Percentiles rank a stretch among this genome's conserved stretches.
phyloP scores from a whole-genome alignment of 805 yeast genomes.

The Saturnispora galanensis region DNA sequence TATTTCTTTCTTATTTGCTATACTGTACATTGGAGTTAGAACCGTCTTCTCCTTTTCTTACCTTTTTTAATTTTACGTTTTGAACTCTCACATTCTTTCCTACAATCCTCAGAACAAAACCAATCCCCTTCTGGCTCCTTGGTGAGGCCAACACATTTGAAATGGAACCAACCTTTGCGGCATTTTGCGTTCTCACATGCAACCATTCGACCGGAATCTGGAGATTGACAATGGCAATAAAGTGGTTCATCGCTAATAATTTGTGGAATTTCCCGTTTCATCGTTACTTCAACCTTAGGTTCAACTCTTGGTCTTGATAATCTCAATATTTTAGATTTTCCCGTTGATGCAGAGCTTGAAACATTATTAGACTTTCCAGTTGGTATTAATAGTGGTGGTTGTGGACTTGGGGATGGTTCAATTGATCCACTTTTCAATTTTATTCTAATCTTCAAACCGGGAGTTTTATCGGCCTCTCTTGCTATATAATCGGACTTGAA shows the following conservation, averaged over 20 bases:
- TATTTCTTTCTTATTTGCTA: neutral
- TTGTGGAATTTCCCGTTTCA: slow-evolving; percentile 11
- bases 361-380: too few relatives aligned
- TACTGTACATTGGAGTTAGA: neutral
- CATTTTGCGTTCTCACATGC: slow-evolving; percentile 92
- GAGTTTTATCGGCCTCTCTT: neutral
- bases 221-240: slow-evolving; percentile 46
- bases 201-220: slow-evolving; percentile 78
- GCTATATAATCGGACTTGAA: slow-evolving; percentile 16
- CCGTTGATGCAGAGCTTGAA: neutral
- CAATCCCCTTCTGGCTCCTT: slow-evolving; percentile 81
- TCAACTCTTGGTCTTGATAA: neutral
- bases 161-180: slow-evolving; percentile 86
- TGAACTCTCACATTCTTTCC: slow-evolving; percentile 5
- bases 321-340: neutral
- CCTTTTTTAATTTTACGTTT: slow-evolving; percentile 7
- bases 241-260: slow-evolving; percentile 11
- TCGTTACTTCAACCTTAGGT: neutral
- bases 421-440: neutral
- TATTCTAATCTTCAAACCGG: slow-evolving; percentile 3
- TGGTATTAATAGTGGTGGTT: neutral
- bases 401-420: neutral
- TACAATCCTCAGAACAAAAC: slow-evolving; percentile 80
- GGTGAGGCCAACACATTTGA: slow-evolving; percentile 83
- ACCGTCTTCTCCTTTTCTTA: slow-evolving; percentile 9